Base-by-base conservation (phyloP, 2,329 filamentous ascomycete genomes). In the Coccinonectria pachysandricola region DNA sequence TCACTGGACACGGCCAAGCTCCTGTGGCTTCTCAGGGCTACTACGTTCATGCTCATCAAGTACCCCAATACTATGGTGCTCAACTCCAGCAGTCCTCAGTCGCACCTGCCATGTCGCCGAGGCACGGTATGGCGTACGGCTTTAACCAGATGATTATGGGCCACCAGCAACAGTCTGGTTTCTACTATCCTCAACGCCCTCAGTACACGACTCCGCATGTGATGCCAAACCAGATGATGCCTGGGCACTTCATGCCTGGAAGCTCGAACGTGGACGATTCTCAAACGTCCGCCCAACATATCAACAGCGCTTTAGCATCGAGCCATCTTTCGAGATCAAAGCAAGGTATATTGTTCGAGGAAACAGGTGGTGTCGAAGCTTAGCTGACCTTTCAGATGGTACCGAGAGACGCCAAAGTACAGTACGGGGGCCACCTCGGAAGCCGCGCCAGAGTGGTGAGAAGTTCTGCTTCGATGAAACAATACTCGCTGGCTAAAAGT, bases 361-460 rank as follows among this genome's bases (percentile, higher is more conserved):
- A n/a, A n/a, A n/a, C n/a, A n/a, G n/a, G n/a, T n/a, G n/a, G n/a
- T n/a, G n/a, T n/a, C n/a, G n/a, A n/a, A n/a, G n/a, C n/a, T n/a
- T n/a, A n/a, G n/a, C n/a, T n/a, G n/a, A n/a, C n/a, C n/a, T n/a
- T n/a, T n/a, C 32, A 34, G 42, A 44, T 25, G 43, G 34, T 6
- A 15, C 22, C 12, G 37, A 42, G 15, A 41, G 35, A 21, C 37
- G 35, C 14, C 43, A 44, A 24, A 50, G 31, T 20, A 28, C 41
- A 10, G 52, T 54, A 24, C 44, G 53, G 21, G 52, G 53, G 3
- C 53, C 54, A 9, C 52, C 53, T 6, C 43, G 54, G 14, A 57
- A 56, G 39, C 54, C 73, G 32, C 64, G 66, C 33, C 72, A 77
- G 49, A 77, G 67, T 46, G 72, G 73, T 76, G 54, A 54, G 68